A percentile compares a stretch with the other conserved stretches of the same genome.
These are phyloP conservation scores for Lachnellula arida DNA, from an alignment of 2,329 filamentous ascomycete species.

Conservation along the genomic window DNA sequence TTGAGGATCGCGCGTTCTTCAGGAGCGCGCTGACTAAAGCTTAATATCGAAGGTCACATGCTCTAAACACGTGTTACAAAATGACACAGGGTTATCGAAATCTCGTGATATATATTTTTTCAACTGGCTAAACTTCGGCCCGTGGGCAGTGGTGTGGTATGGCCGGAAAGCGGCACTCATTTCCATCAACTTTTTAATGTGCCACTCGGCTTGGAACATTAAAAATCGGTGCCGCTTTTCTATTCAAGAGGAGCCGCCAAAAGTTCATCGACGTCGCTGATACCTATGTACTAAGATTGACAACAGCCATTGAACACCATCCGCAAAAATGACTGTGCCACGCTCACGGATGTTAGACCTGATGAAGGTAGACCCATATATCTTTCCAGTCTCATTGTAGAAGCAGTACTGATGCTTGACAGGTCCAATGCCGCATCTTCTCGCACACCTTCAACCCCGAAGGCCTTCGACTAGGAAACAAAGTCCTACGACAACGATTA, in stretches of 20 bases:
- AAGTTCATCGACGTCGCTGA: slow-evolving; percentile 10
- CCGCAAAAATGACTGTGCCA: slow-evolving; percentile 55
- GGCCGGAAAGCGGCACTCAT: too few relatives aligned
- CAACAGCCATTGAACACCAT: slow-evolving; percentile 2
- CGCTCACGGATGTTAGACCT: slow-evolving; percentile 63
- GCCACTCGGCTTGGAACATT: too few relatives aligned
- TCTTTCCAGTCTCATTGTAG: neutral
- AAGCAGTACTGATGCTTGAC: slow-evolving; percentile 1
- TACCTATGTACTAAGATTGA: neutral
- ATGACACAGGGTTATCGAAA: slow-evolving; percentile 1
- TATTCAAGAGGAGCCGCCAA: neutral
- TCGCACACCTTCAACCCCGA: slow-evolving; percentile 86
- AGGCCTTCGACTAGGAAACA: slow-evolving; percentile 78
- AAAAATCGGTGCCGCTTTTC: too few relatives aligned
- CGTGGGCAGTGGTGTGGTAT: neutral
- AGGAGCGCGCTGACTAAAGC: too few relatives aligned
- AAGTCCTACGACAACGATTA: slow-evolving; percentile 82
- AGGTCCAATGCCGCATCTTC: slow-evolving; percentile 92
- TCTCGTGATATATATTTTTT: slow-evolving; percentile 6
- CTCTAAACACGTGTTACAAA: too few relatives aligned
- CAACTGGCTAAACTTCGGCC: slow-evolving; percentile 16
- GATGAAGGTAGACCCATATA: slow-evolving; percentile 59
- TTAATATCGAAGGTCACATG: too few relatives aligned
- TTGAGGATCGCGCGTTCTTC: too few relatives aligned
- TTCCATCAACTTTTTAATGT: too few relatives aligned